Evolutionary conservation across 202 grass and related monocot genomes (phyloP), one percentile per base, ranked within the genome.

Genomic region (Eragrostis tef): DNA sequence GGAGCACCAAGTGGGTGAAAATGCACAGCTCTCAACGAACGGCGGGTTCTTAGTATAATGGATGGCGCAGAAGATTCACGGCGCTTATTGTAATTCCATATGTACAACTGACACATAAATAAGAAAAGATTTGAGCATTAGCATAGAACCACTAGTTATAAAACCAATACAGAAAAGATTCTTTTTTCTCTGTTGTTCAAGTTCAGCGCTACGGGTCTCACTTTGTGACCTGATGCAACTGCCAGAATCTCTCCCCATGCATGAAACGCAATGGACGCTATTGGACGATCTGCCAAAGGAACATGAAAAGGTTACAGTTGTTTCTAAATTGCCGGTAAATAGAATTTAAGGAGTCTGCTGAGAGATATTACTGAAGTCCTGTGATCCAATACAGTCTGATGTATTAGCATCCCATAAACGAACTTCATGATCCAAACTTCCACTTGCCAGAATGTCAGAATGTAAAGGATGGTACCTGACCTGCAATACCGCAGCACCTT

Each of bases 171-270:
- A 73, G 19, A 70, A 64, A 79, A 59, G 8, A 41, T 57, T 6
- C 10, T 64, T 64, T 69, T 70, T 22, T 70, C 34, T 73, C 43
- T 22, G 74, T 9, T 41, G 69, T 80, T 84, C 52, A 41, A 86
- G 27, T 22, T 78, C 7, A 70, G 73, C 60, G 83, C 43, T 71
- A 27, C 14, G 64, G 54, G 25, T 79, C 90, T 84, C 77, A 96
- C 96, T 83, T 99, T 99, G 88, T 99, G 96, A 87, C 96, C 96
- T 78, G 96, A 95, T 60, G 96, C 96, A 88, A 99, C 93, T 81
- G 96, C 96, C 67, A 99, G 83, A 90, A 89, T 57, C 72, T 99
- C 93, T 84, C 97, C 96, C 82, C 85, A 88, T 41, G 93, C 96
- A 90, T 99, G 96, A 90, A 99, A 99, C 64, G 96, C 92, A 84